These are phyloP conservation scores for Coemansia sp. DNA, from an alignment of 192 early-diverging fungal genomes.

Conservation along the genomic window DNA sequence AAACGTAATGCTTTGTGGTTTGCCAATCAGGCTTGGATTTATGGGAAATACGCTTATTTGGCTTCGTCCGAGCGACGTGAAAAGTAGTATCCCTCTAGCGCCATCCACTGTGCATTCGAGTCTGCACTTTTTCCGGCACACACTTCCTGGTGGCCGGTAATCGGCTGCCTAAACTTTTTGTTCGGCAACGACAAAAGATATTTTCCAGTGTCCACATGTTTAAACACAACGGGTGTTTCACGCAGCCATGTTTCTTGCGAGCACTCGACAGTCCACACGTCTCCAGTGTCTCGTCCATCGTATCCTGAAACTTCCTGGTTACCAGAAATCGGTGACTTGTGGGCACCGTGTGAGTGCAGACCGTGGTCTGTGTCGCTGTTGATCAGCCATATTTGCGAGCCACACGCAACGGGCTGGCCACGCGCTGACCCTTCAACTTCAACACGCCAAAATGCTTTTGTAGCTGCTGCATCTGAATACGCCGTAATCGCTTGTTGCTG, in stretches of 20 bases:
- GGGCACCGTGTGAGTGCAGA: constrained; percentile 46
- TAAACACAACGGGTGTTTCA: constrained; percentile 30
- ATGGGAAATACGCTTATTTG: too few relatives aligned
- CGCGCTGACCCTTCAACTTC: constrained; percentile 5
- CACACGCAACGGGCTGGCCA: constrained; percentile 30
- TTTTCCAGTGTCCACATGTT: constrained; percentile 35
- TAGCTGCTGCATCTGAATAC: constrained; percentile 17
- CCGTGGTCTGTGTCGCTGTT: constrained; percentile 47
- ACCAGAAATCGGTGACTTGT: constrained; percentile 48
- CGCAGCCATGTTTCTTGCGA: constrained; percentile 20
- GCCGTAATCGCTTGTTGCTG: constrained; percentile 53
- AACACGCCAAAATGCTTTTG: constrained; percentile 38
- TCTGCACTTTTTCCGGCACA: constrained; percentile 34
- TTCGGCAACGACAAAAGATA: constrained; percentile 38
- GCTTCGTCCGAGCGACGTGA: not conserved
- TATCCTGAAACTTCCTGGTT: constrained; percentile 51
- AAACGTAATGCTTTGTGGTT: too few relatives aligned
- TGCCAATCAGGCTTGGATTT: too few relatives aligned
- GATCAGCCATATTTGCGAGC: constrained; percentile 24
- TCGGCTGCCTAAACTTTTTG: constrained; percentile 51
- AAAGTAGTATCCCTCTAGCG: constrained; percentile 45
- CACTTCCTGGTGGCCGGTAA: constrained; percentile 49
- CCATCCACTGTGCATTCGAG: constrained; percentile 49
- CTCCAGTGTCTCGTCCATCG: constrained; percentile 49
- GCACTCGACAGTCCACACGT: constrained; percentile 51